phyloP scores from a whole-genome alignment of 2,329 filamentous ascomycete genomes.

The Talaromyces sp. region DNA sequence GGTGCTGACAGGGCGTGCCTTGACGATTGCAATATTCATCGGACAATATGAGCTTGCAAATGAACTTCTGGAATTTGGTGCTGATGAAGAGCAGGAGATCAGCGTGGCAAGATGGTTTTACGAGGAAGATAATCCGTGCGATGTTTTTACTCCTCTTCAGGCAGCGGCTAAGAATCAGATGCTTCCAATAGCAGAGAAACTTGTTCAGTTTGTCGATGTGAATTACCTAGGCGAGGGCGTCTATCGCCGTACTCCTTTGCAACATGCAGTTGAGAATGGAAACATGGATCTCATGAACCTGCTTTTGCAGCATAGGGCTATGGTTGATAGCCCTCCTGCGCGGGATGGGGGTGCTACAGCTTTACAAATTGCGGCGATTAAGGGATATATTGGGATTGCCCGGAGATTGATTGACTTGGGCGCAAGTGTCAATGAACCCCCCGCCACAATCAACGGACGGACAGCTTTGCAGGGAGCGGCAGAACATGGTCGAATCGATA shows the following conservation, averaged over 20 bases:
- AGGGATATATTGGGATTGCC: background rate
- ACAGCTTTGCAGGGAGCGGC: slow-evolving; percentile 27
- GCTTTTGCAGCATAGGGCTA: background rate
- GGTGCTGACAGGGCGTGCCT: background rate
- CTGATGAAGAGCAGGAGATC: background rate
- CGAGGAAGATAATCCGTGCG: background rate
- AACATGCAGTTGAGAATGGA: slow-evolving; percentile 5
- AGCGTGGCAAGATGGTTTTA: background rate
- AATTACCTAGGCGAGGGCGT: background rate
- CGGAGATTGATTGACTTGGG: background rate
- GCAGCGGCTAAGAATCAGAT: background rate
- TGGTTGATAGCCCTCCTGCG: slow-evolving; percentile 19
- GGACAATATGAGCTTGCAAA: background rate
- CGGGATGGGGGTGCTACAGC: background rate
- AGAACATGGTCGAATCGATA: slow-evolving; percentile 21
- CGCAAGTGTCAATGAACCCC: background rate
- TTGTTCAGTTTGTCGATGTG: background rate
- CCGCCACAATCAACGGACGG: slow-evolving; percentile 15
- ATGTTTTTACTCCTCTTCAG: background rate
- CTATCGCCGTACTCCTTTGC: background rate
- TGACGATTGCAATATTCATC: background rate
- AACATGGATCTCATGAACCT: slow-evolving; percentile 1
- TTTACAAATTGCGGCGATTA: background rate
- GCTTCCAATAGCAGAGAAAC: background rate
- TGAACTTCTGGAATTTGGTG: background rate